A percentile compares a stretch with the other conserved stretches of the same genome.
phyloP scores from a whole-genome alignment of 306 rosid genomes.

The Dryas alaskensis region DNA sequence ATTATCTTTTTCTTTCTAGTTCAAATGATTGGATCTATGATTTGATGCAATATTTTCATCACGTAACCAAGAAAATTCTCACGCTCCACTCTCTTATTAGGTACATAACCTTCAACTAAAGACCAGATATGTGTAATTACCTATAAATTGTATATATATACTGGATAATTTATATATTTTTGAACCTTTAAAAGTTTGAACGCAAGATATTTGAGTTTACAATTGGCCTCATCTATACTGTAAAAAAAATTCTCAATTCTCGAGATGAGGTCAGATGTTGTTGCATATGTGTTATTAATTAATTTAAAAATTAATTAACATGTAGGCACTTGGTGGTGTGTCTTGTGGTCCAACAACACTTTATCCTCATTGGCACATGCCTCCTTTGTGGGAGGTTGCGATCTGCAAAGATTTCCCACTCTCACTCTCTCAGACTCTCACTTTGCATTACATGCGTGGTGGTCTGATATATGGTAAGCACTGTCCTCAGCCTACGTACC shows the following conservation, averaged over 20 bases:
- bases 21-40: background rate
- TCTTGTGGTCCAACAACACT: background rate
- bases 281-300: too few species aligned
- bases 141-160: background rate
- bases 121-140: too few species aligned
- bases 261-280: too few species aligned
- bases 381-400: constrained; percentile 6
- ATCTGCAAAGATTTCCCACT: constrained; percentile 20
- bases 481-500: constrained; percentile 1
- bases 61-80: too few species aligned
- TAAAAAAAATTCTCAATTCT: too few species aligned
- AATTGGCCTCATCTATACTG: too few species aligned
- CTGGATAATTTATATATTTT: background rate
- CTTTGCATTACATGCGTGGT: background rate
- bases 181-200: background rate
- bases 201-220: too few species aligned
- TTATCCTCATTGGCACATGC: background rate
- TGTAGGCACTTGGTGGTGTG: background rate
- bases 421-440: background rate
- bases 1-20: background rate
- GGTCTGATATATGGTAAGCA: background rate
- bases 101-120: too few species aligned
- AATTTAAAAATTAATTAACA: too few species aligned
- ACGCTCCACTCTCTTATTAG: too few species aligned
- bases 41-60: too few species aligned